Base-by-base conservation (phyloP, 495 filamentous ascomycete genomes). In the Daldinia grandis region DNA sequence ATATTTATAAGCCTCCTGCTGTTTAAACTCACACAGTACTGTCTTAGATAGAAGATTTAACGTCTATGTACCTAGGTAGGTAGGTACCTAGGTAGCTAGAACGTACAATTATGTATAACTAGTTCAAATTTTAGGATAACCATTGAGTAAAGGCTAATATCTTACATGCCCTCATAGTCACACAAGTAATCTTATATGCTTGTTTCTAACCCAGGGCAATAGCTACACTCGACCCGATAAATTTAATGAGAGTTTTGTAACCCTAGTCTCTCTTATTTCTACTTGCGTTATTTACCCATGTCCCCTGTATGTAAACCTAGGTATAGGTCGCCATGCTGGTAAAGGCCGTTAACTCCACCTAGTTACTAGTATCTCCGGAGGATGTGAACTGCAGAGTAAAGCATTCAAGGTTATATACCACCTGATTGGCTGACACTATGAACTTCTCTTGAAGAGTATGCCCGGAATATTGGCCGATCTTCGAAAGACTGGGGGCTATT, bases 1-100 rank as follows among this genome's bases (percentile, higher is more conserved):
- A 60, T 19, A 10, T 72, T 12, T 64, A 19, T 19, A 64, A 57
- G 53, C 53, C 53, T 19, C 53, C 62, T 50, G 14, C 28, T 19
- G 2, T 42, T 14, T 63, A 21, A 63, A 51, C 5, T 9, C 10
- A 10, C 6, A 53, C 49, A 15, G 12, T 6, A 10, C 25, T 53
- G 5, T 30, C 7, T 28, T 12, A 12, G 3, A 5, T 19, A 12
- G 19, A 21, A 24, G 4, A 47, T 47, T 3, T 21, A 47, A 47
- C 8, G 9, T 21, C 42, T 24, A 10, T 9, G 24, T n/a, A n/a
- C n/a, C n/a, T n/a, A n/a, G n/a, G n/a, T n/a, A n/a, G n/a, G n/a
- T n/a, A n/a, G n/a, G n/a, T n/a, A n/a, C n/a, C n/a, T n/a, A n/a
- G n/a, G n/a, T 8, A 4, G n/a, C 42, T 47, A 21, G 7, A 10